Percentiles rank a stretch among this genome's conserved stretches.
Conservation (phyloP, 2,329 filamentous ascomycete species). For the Gaeumannomyces sp. region DNA sequence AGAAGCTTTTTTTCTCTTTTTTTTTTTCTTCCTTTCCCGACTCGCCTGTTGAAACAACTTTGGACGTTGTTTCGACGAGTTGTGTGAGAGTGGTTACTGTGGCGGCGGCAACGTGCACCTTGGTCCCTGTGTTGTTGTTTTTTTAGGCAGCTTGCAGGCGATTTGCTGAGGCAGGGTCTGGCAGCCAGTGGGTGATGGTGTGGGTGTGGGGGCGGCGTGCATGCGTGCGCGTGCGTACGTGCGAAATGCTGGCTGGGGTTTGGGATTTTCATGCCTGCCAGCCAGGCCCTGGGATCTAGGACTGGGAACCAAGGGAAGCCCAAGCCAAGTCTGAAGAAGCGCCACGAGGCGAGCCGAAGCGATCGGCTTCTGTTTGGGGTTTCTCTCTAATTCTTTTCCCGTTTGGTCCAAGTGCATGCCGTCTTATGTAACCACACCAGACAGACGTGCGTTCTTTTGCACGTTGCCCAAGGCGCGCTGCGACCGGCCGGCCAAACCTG, state of each 20-base stretch:
- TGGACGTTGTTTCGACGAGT: no score
- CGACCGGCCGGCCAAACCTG: background rate
- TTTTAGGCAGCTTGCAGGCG: background rate
- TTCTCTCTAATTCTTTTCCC: no score
- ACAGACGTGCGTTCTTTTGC: no score
- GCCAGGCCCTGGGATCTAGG: no score
- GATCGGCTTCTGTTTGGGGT: background rate
- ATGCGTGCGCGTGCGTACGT: no score
- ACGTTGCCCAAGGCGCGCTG: background rate
- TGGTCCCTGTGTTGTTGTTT: background rate
- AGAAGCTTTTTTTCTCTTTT: no score
- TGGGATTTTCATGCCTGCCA: background rate
- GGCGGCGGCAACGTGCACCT: no score
- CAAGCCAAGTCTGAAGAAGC: background rate
- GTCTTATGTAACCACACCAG: background rate
- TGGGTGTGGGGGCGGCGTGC: background rate
- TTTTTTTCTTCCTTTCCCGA: no score
- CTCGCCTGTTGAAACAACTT: no score
- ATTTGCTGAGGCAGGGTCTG: background rate
- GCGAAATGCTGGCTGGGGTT: background rate
- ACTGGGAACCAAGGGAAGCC: background rate
- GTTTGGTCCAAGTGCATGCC: background rate
- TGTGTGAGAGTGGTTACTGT: no score
- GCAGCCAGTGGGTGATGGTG: background rate
- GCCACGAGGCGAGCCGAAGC: background rate